Evolutionary conservation across 2,329 filamentous ascomycete species (phyloP), one percentile per base, ranked within the genome.

Genomic region (Arthrobotrys megalospora): DNA sequence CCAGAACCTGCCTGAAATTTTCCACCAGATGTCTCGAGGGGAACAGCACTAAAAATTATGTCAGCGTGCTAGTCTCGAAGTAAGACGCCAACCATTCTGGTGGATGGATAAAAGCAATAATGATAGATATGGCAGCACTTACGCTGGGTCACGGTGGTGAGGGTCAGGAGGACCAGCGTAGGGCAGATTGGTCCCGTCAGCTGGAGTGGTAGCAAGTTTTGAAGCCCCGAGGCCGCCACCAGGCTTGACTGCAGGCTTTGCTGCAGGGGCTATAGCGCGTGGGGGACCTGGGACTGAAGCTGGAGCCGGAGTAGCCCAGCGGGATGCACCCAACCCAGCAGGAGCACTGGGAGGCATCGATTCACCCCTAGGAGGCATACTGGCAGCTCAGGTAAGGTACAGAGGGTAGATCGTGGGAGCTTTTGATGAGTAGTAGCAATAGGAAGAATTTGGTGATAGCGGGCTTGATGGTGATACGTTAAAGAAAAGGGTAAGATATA

Each of bases 61-160:
- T 62, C 6, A 62, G 55, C 10, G 14, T 10, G 16, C 1, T 24
- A 38, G 24, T 38, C 34, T 19, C 34, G 16, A 32, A 38, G 10
- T 38, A 3, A 48, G 45, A 38, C 24, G 24, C 24, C 24, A 28
- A 28, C 24, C 5, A 12, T 38, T 8, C 50, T 21, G 8, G 24
- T 21, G 8, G 24, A 10, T 34, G 6, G 24, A n/a, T 24, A 5
- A 55, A n/a, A 38, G 36, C 36, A 8, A 38, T 12, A 38, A 38
- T 8, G 8, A 38, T 10, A 2, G 36, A 12, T 12, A 38, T 28
- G 24, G 12, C 36, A 6, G 6, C 6, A 72, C 68, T 55, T 47
- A 72, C 68, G 58, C 65, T 53, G 58, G 68, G 16, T 72, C 68
- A 14, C 68, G 68, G 34, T 65, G 68, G 36, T 45, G 68, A 24